Percentiles rank a stretch among this genome's conserved stretches.
phyloP scores from a whole-genome alignment of 306 rosid species.

The Spatholobus suberectus region DNA sequence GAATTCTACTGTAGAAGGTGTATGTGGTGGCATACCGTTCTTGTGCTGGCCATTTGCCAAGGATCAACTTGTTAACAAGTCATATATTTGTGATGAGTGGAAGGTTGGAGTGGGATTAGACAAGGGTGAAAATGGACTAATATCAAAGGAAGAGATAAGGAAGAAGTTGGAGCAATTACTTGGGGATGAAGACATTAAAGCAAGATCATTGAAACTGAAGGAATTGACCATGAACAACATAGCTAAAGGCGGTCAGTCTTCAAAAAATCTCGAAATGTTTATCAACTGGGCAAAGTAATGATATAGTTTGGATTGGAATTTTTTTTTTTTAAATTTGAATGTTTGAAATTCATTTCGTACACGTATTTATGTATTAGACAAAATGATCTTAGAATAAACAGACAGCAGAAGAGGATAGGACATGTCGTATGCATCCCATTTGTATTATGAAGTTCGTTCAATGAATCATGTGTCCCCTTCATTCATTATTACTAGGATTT shows the following conservation, averaged over 20 bases:
- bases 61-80: conserved; percentile 41
- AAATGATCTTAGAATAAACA: too few species aligned
- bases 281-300: conserved; percentile 35
- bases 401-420: too few species aligned
- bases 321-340: background rate
- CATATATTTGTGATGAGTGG: conserved; percentile 51
- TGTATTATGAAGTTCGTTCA: background rate
- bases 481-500: background rate
- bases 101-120: conserved; percentile 46
- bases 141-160: conserved; percentile 44
- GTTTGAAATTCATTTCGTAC: background rate
- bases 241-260: conserved; percentile 35
- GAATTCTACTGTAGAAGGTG: conserved; percentile 57
- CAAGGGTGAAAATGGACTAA: conserved; percentile 46
- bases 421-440: conserved; percentile 3
- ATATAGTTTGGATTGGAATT: background rate
- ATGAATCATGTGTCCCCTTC: background rate
- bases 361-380: background rate
- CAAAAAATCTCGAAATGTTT: conserved; percentile 13
- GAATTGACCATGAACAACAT: conserved; percentile 17
- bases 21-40: conserved; percentile 42
- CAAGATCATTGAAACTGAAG: conserved; percentile 43
- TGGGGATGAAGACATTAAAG: conserved; percentile 40
- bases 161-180: conserved; percentile 51
- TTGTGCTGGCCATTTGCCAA: conserved; percentile 48